A percentile compares a stretch with the other conserved stretches of the same genome.
Conservation (phyloP, 1,284 basidiomycete genomes). For the Kalmanozyma brasiliensis region DNA sequence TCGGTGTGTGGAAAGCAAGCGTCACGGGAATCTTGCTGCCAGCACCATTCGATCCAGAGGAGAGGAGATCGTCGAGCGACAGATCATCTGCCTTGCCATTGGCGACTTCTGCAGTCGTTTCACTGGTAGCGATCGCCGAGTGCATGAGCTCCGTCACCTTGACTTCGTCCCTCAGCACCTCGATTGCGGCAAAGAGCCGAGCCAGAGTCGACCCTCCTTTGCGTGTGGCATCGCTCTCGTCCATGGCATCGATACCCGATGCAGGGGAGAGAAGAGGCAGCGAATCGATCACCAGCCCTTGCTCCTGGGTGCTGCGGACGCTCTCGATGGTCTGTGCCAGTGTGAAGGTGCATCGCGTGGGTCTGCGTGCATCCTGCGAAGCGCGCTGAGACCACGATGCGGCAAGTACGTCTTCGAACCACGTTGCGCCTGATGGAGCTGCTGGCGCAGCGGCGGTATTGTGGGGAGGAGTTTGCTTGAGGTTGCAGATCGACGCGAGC, state of each 20-base stretch:
- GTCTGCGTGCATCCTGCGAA: constrained; percentile 3
- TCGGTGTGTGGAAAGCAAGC: constrained; percentile 33
- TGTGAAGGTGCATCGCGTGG: constrained; percentile 30
- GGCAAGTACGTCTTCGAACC: constrained; percentile 46
- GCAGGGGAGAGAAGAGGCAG: constrained; percentile 19
- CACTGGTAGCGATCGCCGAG: constrained; percentile 29
- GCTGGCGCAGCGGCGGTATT: neutral
- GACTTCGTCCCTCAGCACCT: constrained; percentile 42
- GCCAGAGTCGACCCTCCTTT: constrained; percentile 14
- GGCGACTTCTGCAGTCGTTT: neutral
- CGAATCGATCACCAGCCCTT: constrained; percentile 41
- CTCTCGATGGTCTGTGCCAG: constrained; percentile 39
- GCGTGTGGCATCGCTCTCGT: constrained; percentile 7
- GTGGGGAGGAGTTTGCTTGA: constrained; percentile 18
- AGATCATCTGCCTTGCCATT: constrained; percentile 2
- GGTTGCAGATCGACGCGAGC: constrained; percentile 41
- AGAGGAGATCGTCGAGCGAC: constrained; percentile 32
- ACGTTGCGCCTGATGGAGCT: constrained; percentile 13
- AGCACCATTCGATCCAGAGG: neutral
- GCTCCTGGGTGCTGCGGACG: constrained; percentile 33
- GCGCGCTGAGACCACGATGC: constrained; percentile 31
- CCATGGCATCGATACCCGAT: constrained; percentile 18
- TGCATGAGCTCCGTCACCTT: constrained; percentile 45
- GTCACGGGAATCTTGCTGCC: constrained; percentile 29
- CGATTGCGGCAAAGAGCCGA: constrained; percentile 42